Percentiles rank a stretch among this genome's conserved stretches.
phyloP scores from a whole-genome alignment of 106 monocot species.

The Ottelia alismoides region DNA sequence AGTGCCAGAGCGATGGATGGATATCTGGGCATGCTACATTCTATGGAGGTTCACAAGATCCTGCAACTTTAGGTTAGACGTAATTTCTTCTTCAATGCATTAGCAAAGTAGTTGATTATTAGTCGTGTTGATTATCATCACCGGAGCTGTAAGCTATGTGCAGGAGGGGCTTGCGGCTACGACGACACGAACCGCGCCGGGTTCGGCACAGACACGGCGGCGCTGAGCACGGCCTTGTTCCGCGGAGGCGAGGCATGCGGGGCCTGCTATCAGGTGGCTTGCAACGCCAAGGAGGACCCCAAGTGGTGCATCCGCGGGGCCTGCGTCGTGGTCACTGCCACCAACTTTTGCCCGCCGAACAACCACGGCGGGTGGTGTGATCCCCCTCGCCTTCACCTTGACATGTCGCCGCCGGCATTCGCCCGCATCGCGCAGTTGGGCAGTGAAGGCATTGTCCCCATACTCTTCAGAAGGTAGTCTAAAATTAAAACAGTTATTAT shows the following conservation, averaged over 20 bases:
- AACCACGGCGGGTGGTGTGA: constrained; percentile 18
- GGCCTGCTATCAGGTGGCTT: constrained; percentile 4
- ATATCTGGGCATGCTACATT: no score
- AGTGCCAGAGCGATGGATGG: no score
- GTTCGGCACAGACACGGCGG: constrained; percentile 7
- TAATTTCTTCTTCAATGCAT: no score
- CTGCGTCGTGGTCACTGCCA: constrained; percentile 7
- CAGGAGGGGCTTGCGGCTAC: constrained; percentile 14
- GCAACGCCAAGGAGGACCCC: constrained; percentile 5
- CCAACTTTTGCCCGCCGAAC: no score
- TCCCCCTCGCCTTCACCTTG: constrained; percentile 8
- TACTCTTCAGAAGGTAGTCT: constrained; percentile 15
- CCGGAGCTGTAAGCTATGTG: no score
- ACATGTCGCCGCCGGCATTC: constrained; percentile 15
- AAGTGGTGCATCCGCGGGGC: constrained; percentile 4
- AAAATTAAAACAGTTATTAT: no score
- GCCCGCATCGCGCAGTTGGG: constrained; percentile 4
- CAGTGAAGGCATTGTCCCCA: constrained; percentile 11
- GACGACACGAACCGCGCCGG: constrained; percentile 9
- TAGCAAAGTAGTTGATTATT: no score
- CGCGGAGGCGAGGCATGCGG: constrained; percentile 2
- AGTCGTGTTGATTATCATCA: no score
- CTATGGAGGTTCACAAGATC: no score
- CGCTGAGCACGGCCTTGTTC: constrained; percentile 8
- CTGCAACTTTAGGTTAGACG: no score